phyloP scores from a whole-genome alignment of 441 rosid species.

The Erysimum cheiri region DNA sequence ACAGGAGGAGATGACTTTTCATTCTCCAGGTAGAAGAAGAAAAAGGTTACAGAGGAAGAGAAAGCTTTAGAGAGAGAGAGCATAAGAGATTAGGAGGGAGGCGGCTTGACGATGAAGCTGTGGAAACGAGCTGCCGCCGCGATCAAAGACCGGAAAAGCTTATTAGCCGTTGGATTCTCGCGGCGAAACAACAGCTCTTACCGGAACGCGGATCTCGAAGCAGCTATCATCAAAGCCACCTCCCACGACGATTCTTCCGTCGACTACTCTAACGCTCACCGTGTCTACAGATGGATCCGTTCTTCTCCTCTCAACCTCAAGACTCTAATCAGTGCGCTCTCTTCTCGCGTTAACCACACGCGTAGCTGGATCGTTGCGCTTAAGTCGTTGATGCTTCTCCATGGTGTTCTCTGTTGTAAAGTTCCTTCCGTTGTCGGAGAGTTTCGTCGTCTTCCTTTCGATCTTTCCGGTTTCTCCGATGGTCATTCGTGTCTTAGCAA shows the following conservation, averaged over 20 bases:
- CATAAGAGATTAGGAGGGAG: not conserved
- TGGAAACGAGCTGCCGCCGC: conserved; percentile 75
- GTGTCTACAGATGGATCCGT: conserved; percentile 69
- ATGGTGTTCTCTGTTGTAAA: conserved; percentile 69
- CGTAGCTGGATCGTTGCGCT: conserved; percentile 75
- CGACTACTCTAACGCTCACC: conserved; percentile 65
- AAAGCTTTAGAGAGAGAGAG: not conserved
- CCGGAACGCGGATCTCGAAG: conserved; percentile 64
- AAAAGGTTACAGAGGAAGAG: conserved; percentile 8
- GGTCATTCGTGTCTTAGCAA: conserved; percentile 46
- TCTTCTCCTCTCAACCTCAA: conserved; percentile 65
- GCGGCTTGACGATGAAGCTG: conserved; percentile 52
- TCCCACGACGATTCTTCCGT: conserved; percentile 64
- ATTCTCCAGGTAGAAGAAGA: conserved; percentile 10
- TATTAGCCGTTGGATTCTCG: conserved; percentile 49
- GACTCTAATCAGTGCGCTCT: conserved; percentile 53
- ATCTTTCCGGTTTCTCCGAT: conserved; percentile 65
- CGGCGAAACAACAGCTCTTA: conserved; percentile 25
- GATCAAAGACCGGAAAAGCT: conserved; percentile 72
- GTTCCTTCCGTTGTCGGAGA: conserved; percentile 47
- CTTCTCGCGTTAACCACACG: conserved; percentile 60
- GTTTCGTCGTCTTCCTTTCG: conserved; percentile 70
- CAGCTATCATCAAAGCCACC: conserved; percentile 75
- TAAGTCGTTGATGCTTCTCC: conserved; percentile 76
- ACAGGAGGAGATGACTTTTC: conserved; percentile 23